phyloP scores from a whole-genome alignment of 495 filamentous ascomycete species.

The Cercophora sp. region DNA sequence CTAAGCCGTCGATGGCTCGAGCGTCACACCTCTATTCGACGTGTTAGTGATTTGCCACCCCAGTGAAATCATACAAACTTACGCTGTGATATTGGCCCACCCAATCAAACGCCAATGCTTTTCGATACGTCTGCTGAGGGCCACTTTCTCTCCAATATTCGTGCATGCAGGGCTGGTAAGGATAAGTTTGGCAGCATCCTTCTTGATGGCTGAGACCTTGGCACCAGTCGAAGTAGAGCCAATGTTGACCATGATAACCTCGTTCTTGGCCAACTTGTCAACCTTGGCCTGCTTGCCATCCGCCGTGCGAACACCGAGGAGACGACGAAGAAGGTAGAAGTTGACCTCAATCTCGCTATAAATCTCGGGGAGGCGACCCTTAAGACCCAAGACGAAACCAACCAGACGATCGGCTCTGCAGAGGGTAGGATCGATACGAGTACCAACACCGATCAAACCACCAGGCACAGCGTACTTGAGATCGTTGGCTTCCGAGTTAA shows the following conservation, averaged over 20 bases:
- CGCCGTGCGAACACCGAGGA: slow-evolving; percentile 94
- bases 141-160: slow-evolving; percentile 95
- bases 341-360: slow-evolving; percentile 98
- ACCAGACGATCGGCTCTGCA: slow-evolving; percentile 98
- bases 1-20: slow-evolving; percentile 6
- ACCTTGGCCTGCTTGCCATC: slow-evolving; percentile 99
- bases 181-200: slow-evolving; percentile 80
- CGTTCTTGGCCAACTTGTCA: slow-evolving; percentile 93
- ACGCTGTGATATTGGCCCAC: slow-evolving; percentile 83
- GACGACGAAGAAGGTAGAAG: slow-evolving; percentile 91
- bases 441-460: slow-evolving; percentile 95
- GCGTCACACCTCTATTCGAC: slow-evolving; percentile 18
- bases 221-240: slow-evolving; percentile 92
- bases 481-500: slow-evolving; percentile 97
- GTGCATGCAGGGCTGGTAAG: slow-evolving; percentile 90
- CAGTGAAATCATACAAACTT: too few species aligned
- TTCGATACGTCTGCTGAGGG: slow-evolving; percentile 90
- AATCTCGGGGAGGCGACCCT: slow-evolving; percentile 85
- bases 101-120: slow-evolving; percentile 99
- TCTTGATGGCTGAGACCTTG: slow-evolving; percentile 93
- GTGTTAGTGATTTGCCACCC: too few species aligned
- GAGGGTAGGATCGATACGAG: slow-evolving; percentile 91
- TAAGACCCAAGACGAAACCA: slow-evolving; percentile 93
- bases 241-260: slow-evolving; percentile 99
- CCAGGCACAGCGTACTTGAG: slow-evolving; percentile 96